Conservation (phyloP, 73 alveolate species). For the Paramecium pentaurelia region DNA sequence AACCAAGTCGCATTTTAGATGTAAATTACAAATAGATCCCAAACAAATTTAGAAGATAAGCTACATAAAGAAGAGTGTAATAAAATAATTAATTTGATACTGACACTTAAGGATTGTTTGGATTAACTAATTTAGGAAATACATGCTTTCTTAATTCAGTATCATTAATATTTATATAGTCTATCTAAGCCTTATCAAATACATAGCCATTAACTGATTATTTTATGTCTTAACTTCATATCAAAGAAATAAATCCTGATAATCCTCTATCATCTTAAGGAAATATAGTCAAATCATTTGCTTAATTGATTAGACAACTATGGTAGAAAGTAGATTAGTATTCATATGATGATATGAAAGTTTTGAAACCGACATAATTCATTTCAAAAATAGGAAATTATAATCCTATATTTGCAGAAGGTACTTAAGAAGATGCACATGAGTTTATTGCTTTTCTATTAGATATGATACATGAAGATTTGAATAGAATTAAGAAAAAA, state of each 20-base stretch:
- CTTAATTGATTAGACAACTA: not conserved
- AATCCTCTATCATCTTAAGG: conserved; percentile 96
- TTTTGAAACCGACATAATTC: conserved; percentile 11
- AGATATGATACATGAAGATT: conserved; percentile 96
- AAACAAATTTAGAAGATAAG: not conserved
- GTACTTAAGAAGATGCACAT: conserved; percentile 35
- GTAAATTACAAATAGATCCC: not conserved
- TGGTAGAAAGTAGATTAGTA: not conserved
- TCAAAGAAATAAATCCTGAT: conserved; percentile 81
- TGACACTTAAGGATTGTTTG: conserved; percentile 79
- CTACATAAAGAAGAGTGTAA: not conserved
- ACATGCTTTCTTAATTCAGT: conserved; percentile 99
- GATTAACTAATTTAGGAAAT: conserved; percentile 94
- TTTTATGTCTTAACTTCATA: conserved; percentile 68
- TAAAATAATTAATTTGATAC: not conserved
- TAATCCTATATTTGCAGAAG: conserved; percentile 53
- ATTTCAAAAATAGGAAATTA: conserved; percentile 28
- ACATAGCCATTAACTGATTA: conserved; percentile 84
- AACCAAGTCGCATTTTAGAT: not conserved
- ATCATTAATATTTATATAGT: conserved; percentile 27
- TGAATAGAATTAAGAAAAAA: conserved; percentile 85
- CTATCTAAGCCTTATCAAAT: conserved; percentile 79
- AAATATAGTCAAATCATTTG: conserved; percentile 20
- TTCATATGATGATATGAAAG: conserved; percentile 38
- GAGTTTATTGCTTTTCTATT: conserved; percentile 87